These are phyloP conservation scores for Catharanthus roseus DNA, from an alignment of 257 asterid species.

Conservation along the genomic window DNA sequence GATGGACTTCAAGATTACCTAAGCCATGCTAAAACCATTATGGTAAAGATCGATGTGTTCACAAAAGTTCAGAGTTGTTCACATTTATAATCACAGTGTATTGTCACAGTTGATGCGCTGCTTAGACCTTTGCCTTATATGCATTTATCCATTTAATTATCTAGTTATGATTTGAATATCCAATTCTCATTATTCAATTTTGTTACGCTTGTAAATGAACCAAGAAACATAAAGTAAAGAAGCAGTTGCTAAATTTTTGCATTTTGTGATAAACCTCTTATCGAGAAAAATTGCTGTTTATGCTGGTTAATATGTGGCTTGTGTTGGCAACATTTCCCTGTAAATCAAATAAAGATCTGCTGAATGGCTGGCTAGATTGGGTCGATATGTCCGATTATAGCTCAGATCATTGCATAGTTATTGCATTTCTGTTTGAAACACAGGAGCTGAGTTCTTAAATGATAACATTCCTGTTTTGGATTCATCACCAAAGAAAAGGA, in stretches of 20 bases:
- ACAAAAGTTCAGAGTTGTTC: constrained; percentile 7
- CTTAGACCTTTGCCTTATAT: too few relatives aligned
- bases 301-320: not conserved
- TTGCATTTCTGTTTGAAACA: not conserved
- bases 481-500: too few relatives aligned
- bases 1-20: constrained; percentile 88
- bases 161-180: not conserved
- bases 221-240: not conserved
- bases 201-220: not conserved
- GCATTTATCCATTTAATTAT: not conserved
- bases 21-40: constrained; percentile 67
- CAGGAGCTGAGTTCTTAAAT: not conserved
- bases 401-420: not conserved
- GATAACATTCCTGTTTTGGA: too few relatives aligned
- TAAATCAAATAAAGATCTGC: not conserved
- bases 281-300: not conserved
- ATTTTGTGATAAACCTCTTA: not conserved
- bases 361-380: not conserved
- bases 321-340: not conserved
- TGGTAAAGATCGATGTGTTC: constrained; percentile 44
- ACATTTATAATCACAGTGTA: not conserved
- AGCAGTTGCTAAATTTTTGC: not conserved
- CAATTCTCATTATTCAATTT: not conserved
- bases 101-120: too few relatives aligned
- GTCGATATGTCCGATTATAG: not conserved